Base-by-base conservation (phyloP, 306 rosid species). In the Potentilla sterilis region DNA sequence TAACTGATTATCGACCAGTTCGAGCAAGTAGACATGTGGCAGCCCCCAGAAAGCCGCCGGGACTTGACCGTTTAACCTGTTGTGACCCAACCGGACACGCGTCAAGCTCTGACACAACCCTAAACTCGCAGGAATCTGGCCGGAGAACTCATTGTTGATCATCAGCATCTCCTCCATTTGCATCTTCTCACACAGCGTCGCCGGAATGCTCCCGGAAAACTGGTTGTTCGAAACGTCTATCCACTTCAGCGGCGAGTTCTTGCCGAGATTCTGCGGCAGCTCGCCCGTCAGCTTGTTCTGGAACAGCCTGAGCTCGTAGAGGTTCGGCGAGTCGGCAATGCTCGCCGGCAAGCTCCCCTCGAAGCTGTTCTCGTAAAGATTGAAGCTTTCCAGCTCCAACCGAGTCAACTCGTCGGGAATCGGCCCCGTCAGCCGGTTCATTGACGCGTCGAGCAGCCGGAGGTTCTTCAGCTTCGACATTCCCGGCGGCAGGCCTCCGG, bases 21-120 rank as follows among this genome's bases (percentile, higher is more conserved):
- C 97, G 37, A 92, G 89, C 9, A 95, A 61, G 55, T 64, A 83
- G 35, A 92, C 95, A 42, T 24, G 88, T 0, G 96, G 92, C 4
- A 95, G 91, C 0, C 96, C 96, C 98, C 98, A 95, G 7, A 95
- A 5, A 7, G 83, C 86, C 7, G 76, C 92, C 51, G 98, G 98
- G 42, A 95, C 86, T 21, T 86, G 84, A 7, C 97, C 97, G 62
- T 92, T 83, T 3, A 92, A 57, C 43, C 64, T 54, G 74, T 95
- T 95, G 69, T 54, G 76, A 19, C 89, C 92, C 10, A 95, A 28
- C 35, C 98, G 79, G 9, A 95, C 84, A 6, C 97, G 86, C 67
- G 61, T 65, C 86, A 95, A 79, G 63, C 85, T 86, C 42, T n/a
- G 83, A 66, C 98, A 95, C 16, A 70, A 73, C 0, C 93, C 92